Evolutionary conservation across 805 yeast species (phyloP).

Genomic region (Suhomyces pyralidae): DNA sequence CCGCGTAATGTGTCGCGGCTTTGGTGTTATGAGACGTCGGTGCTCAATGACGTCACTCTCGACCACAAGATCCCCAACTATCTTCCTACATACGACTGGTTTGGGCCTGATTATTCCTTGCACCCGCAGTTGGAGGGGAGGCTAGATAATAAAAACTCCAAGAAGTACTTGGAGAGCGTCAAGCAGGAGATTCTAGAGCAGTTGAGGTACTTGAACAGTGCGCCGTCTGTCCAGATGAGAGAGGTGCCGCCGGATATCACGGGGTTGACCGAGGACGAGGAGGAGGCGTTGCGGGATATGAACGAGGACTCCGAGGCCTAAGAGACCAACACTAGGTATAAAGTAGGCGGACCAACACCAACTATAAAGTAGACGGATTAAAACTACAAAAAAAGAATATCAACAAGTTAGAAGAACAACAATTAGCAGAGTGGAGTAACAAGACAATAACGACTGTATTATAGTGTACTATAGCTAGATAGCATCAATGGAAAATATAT

Average conservation of each 20-base stretch:
- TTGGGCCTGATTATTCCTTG: conserved; percentile 86
- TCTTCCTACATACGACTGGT: conserved; percentile 75
- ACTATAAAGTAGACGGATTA: no score
- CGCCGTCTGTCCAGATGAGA: conserved; percentile 92
- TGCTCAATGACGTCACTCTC: conserved; percentile 59
- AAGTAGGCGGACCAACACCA: no score
- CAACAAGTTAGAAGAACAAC: no score
- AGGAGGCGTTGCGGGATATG: conserved; percentile 31
- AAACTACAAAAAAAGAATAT: no score
- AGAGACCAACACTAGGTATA: no score
- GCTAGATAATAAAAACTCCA: conserved; percentile 81
- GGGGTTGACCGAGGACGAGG: conserved; percentile 44
- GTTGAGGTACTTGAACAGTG: conserved; percentile 76
- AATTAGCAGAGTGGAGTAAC: no score
- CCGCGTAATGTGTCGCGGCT: conserved; percentile 91
- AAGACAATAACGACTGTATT: conserved; percentile 14
- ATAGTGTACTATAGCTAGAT: neutral
- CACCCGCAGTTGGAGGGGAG: conserved; percentile 63
- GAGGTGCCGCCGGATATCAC: conserved; percentile 74
- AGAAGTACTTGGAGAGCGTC: conserved; percentile 77
- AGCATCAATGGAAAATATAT: no score
- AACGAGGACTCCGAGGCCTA: no score
- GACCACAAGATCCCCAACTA: conserved; percentile 54
- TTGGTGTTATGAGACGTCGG: conserved; percentile 93
- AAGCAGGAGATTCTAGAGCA: conserved; percentile 75